These are phyloP conservation scores for Davidsoniella neocaledoniae DNA, from an alignment of 2,329 filamentous ascomycete species.

Conservation along the genomic window DNA sequence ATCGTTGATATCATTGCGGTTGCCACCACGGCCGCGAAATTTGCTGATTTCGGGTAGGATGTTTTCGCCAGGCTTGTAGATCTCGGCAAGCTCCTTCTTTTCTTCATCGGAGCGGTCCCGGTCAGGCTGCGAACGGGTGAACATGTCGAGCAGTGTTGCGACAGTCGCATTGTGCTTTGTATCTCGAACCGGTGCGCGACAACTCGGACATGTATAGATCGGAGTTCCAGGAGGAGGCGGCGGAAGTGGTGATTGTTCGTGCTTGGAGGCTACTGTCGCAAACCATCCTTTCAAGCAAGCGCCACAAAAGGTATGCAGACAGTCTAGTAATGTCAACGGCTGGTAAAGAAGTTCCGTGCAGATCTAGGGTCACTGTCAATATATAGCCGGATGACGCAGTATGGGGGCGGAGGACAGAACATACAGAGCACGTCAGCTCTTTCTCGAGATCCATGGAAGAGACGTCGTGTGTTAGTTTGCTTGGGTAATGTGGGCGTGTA, in stretches of 20 bases:
- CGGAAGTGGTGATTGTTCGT: constrained; percentile 32
- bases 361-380: constrained; percentile 42
- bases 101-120: constrained; percentile 55
- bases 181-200: constrained; percentile 69
- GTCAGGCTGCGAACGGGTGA: constrained; percentile 61
- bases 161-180: constrained; percentile 84
- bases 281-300: constrained; percentile 97
- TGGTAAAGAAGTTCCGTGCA: constrained; percentile 91
- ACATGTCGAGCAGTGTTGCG: constrained; percentile 79
- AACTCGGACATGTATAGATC: constrained; percentile 79
- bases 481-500: neutral
- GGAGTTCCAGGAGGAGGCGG: constrained; percentile 28
- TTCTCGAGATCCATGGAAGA: constrained; percentile 57
- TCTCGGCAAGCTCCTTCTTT: constrained; percentile 54
- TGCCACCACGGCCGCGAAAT: constrained; percentile 20
- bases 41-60: constrained; percentile 46
- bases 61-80: constrained; percentile 68
- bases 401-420: constrained; percentile 21
- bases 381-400: neutral
- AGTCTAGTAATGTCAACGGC: constrained; percentile 80
- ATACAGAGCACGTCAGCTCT: constrained; percentile 87
- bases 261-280: constrained; percentile 51
- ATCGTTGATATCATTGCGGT: neutral
- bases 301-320: constrained; percentile 89
- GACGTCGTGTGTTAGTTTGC: neutral